phyloP scores from a whole-genome alignment of 177 flowering plant species.

The Vitis hybrid region DNA sequence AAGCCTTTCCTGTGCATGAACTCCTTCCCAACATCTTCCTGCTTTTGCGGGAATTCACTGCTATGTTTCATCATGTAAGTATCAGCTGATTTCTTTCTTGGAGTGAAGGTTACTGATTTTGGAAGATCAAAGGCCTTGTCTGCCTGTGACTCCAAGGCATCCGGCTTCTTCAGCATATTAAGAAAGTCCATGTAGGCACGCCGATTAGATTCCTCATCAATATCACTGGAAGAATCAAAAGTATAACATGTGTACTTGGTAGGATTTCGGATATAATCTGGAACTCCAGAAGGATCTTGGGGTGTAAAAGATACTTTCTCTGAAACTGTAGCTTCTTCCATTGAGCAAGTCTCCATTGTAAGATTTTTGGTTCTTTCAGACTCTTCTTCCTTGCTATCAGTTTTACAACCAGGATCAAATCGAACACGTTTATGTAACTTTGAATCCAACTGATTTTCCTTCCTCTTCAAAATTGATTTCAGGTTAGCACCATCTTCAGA shows the following conservation, averaged over 20 bases:
- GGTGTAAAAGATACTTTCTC: constrained; percentile 14
- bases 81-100: constrained; percentile 49
- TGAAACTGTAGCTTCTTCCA: constrained; percentile 15
- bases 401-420: constrained; percentile 47
- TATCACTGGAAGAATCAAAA: constrained; percentile 53
- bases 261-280: constrained; percentile 82
- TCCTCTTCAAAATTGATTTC: constrained; percentile 81
- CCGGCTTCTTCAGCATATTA: constrained; percentile 31
- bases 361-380: constrained; percentile 23
- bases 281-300: constrained; percentile 40
- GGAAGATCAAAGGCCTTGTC: constrained; percentile 36
- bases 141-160: constrained; percentile 14
- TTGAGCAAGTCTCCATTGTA: constrained; percentile 17
- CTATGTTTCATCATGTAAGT: constrained; percentile 7
- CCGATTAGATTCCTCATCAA: constrained; percentile 64
- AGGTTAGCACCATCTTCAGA: constrained; percentile 31
- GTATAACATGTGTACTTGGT: constrained; percentile 69
- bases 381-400: constrained; percentile 18
- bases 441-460: constrained; percentile 35
- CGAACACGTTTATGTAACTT: constrained; percentile 79
- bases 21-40: constrained; percentile 24
- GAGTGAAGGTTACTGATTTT: constrained; percentile 60
- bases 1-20: constrained; percentile 18
- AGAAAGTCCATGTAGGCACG: constrained; percentile 65
- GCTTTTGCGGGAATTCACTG: constrained; percentile 19